Evolutionary conservation across 768 basidiomycete genomes (phyloP).

Genomic region (Dioszegia crocea): DNA sequence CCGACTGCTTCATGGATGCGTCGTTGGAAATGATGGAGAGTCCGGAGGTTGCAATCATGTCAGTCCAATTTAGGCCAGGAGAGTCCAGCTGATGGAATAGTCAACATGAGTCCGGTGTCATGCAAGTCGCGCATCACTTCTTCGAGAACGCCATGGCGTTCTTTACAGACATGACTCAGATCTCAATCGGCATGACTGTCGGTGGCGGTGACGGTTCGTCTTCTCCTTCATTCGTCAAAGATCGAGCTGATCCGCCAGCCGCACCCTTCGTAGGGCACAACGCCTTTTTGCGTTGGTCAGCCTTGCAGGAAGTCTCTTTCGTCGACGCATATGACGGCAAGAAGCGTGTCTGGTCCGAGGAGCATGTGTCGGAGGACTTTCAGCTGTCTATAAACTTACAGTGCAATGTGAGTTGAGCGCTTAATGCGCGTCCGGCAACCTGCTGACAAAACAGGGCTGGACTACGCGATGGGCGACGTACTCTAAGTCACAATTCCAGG

Average conservation of each 20-base stretch:
- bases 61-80: too few relatives aligned
- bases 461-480: constrained; percentile 64
- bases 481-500: constrained; percentile 77
- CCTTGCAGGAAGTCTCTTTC: constrained; percentile 74
- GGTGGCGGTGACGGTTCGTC: constrained; percentile 47
- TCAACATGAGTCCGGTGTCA: constrained; percentile 85
- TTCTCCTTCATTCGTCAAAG: too few relatives aligned
- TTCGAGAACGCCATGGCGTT: constrained; percentile 86
- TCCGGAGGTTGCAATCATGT: constrained; percentile 81
- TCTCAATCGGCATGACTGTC: constrained; percentile 55
- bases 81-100: too few relatives aligned
- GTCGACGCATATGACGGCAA: constrained; percentile 62
- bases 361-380: constrained; percentile 77
- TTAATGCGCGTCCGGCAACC: constrained; percentile 32
- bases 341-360: constrained; percentile 76
- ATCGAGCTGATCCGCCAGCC: too few relatives aligned
- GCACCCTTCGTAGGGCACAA: constrained; percentile 9
- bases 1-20: constrained; percentile 85
- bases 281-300: constrained; percentile 78
- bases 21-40: constrained; percentile 72
- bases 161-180: constrained; percentile 80
- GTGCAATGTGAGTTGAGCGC: constrained; percentile 55
- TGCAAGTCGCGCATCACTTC: constrained; percentile 84
- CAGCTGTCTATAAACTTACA: constrained; percentile 78
- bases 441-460: constrained; percentile 54